A percentile compares a stretch with the other conserved stretches of the same genome.
Conservation (phyloP, 108 stramenopile species). For the Cyclostephanos tholiformis region DNA sequence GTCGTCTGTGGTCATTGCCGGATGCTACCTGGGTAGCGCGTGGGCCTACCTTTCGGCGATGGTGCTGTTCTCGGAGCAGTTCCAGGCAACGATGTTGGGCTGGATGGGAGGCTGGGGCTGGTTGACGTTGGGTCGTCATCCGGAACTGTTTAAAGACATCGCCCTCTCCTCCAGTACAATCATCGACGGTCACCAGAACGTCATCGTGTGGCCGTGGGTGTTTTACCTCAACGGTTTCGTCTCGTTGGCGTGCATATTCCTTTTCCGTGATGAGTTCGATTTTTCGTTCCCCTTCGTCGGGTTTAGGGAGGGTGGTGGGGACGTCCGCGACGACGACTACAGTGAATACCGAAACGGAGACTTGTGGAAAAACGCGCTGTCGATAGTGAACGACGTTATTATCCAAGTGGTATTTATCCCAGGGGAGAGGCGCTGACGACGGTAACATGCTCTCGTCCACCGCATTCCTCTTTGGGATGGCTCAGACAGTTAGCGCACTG, state of each 20-base stretch:
- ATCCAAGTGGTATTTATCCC: slow-evolving; percentile 28
- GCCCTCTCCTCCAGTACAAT: neutral
- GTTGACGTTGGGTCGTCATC: neutral
- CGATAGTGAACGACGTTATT: slow-evolving; percentile 32
- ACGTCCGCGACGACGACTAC: neutral
- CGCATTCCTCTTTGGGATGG: slow-evolving; percentile 38
- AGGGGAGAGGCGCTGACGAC: neutral
- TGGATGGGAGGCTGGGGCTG: neutral
- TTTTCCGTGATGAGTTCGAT: slow-evolving; percentile 38
- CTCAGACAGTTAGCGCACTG: slow-evolving; percentile 46
- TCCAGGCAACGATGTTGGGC: slow-evolving; percentile 8
- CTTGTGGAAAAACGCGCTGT: slow-evolving; percentile 24
- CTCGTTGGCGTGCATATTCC: slow-evolving; percentile 11
- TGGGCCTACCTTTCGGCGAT: slow-evolving; percentile 46
- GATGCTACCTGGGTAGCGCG: slow-evolving; percentile 47
- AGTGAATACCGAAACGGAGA: neutral
- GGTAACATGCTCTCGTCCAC: slow-evolving; percentile 4
- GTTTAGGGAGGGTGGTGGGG: neutral
- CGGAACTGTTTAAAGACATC: too few relatives aligned
- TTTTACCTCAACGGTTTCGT: slow-evolving; percentile 47
- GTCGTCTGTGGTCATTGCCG: slow-evolving; percentile 39
- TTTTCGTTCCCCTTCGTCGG: slow-evolving; percentile 1
- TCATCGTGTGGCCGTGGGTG: slow-evolving; percentile 26
- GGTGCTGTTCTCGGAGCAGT: slow-evolving; percentile 27
- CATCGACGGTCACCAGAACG: neutral